These are phyloP conservation scores for Agrocybe pediades DNA, from an alignment of 768 basidiomycete species.

Conservation along the genomic window DNA sequence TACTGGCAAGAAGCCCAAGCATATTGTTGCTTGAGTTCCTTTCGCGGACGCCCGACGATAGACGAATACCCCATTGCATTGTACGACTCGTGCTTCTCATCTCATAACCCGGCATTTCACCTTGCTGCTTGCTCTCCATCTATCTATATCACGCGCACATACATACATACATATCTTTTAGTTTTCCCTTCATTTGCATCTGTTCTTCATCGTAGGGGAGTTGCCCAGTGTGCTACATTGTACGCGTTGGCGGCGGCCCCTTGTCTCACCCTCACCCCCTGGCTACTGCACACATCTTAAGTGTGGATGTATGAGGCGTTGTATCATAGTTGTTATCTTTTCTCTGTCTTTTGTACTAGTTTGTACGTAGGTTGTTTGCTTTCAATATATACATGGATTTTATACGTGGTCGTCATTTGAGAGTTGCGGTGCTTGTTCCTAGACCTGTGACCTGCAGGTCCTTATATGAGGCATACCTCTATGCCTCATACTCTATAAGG, in stretches of 20 bases:
- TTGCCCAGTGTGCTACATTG: not conserved
- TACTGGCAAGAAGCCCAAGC: not conserved
- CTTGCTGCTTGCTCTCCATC: constrained; percentile 2
- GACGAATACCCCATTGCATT: not conserved
- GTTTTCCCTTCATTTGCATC: not conserved
- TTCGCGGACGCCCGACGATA: too few species aligned
- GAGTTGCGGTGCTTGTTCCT: too few species aligned
- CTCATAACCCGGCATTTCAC: too few species aligned
- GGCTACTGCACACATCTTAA: not conserved
- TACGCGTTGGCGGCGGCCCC: not conserved
- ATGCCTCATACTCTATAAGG: too few species aligned
- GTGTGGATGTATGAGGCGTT: constrained; percentile 6
- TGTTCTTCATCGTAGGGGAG: not conserved
- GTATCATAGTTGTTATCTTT: constrained; percentile 4
- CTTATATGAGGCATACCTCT: too few species aligned
- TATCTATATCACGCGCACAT: not conserved
- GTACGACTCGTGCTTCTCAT: not conserved
- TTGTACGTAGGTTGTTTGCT: constrained; percentile 8
- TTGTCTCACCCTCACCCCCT: not conserved
- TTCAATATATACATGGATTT: constrained; percentile 1
- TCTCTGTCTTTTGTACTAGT: not conserved
- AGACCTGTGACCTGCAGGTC: too few species aligned
- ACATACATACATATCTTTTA: not conserved
- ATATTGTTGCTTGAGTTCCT: too few species aligned
- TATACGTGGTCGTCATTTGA: not conserved